Conservation (phyloP, 768 basidiomycete genomes). For the Tricholoma sp. region DNA sequence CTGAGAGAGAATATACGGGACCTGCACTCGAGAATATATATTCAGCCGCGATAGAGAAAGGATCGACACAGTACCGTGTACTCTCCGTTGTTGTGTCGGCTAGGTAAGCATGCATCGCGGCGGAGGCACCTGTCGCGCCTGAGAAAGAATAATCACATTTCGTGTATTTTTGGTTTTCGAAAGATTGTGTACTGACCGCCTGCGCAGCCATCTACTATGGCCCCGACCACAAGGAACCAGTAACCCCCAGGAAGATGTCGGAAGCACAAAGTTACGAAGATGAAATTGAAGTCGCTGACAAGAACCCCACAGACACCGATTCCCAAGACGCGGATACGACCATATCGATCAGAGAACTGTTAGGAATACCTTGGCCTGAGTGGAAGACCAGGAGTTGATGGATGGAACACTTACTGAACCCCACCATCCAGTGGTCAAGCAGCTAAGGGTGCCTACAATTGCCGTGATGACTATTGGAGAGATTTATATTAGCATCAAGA, state of each 20-base stretch:
- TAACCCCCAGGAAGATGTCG: slow-evolving; percentile 72
- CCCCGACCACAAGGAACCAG: slow-evolving; percentile 68
- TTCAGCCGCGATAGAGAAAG: not conserved
- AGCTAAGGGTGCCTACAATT: slow-evolving; percentile 66
- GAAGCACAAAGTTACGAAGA: slow-evolving; percentile 58
- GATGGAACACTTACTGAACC: slow-evolving; percentile 50
- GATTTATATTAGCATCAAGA: slow-evolving; percentile 11
- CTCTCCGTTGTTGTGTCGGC: slow-evolving; percentile 59
- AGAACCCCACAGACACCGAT: slow-evolving; percentile 59
- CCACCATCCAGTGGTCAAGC: slow-evolving; percentile 85
- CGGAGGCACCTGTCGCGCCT: slow-evolving; percentile 45
- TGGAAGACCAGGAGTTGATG: no score
- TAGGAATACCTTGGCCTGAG: not conserved
- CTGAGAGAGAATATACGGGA: slow-evolving; percentile 61
- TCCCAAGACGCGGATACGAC: slow-evolving; percentile 61
- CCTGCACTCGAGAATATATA: slow-evolving; percentile 27
- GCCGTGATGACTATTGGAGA: slow-evolving; percentile 51
- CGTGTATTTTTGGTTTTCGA: not conserved
- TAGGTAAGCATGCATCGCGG: slow-evolving; percentile 59
- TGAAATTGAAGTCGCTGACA: slow-evolving; percentile 57
- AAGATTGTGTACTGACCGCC: slow-evolving; percentile 50
- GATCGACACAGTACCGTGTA: slow-evolving; percentile 36
- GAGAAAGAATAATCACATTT: not conserved
- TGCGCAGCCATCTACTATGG: slow-evolving; percentile 60
- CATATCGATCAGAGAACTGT: slow-evolving; percentile 74